Evolutionary conservation across 768 basidiomycete species (phyloP).

Genomic region (Nidularia pulvinata): DNA sequence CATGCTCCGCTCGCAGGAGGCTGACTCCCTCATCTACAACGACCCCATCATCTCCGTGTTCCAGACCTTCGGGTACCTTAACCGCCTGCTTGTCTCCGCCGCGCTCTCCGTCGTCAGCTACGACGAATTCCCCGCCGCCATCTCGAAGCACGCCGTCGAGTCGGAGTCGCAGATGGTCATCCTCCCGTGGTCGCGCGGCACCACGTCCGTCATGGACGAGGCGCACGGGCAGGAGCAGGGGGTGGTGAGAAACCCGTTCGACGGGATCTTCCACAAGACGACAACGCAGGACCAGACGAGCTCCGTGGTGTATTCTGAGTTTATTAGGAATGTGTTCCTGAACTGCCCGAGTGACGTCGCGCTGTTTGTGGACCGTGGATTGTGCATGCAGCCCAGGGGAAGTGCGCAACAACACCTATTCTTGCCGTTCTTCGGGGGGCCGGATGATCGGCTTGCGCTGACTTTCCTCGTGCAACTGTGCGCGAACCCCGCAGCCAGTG

Average conservation of each 20-base stretch:
- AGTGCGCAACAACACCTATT: conserved; percentile 59
- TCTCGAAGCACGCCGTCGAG: conserved; percentile 59
- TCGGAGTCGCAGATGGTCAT: conserved; percentile 73
- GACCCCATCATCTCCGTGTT: conserved; percentile 77
- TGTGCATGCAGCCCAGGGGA: conserved; percentile 21
- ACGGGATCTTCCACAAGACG: conserved; percentile 67
- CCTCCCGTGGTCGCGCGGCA: conserved; percentile 76
- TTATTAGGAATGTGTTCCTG: conserved; percentile 81
- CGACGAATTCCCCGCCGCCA: conserved; percentile 68
- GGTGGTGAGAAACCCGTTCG: conserved; percentile 70
- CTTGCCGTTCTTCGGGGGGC: conserved; percentile 92
- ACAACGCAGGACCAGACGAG: conserved; percentile 47
- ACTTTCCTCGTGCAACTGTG: conserved; percentile 82
- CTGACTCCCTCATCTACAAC: conserved; percentile 64
- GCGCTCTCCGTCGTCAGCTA: conserved; percentile 76
- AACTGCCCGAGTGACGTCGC: conserved; percentile 76
- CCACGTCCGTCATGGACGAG: conserved; percentile 20
- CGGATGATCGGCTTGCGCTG: conserved; percentile 89
- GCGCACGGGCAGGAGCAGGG: conserved; percentile 19
- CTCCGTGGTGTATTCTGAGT: conserved; percentile 73
- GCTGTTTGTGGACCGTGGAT: conserved; percentile 81
- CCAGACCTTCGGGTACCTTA: conserved; percentile 76
- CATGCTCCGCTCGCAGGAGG: conserved; percentile 79
- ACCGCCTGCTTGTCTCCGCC: conserved; percentile 63
- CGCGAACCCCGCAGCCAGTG: conserved; percentile 56